Evolutionary conservation across 805 yeast species (phyloP), one percentile per base, ranked within the genome.

Genomic region (Starmerella stellata): DNA sequence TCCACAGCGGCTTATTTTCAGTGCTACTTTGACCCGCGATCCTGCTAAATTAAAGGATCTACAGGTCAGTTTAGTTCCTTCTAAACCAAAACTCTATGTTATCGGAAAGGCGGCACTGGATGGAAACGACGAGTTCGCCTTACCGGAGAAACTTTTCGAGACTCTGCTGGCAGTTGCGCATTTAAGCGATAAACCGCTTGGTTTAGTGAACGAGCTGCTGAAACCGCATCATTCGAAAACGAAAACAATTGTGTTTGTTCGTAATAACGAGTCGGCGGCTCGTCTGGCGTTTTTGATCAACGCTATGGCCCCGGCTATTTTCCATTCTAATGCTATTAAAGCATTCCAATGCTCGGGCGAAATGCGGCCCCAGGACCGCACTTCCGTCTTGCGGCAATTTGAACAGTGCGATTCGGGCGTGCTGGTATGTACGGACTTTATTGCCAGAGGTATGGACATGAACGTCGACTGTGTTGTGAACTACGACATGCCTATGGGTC

Each of bases 401-500:
- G 63, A 70, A 13, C 50, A 54, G 2, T 74, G 73, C 15, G 63
- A 67, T 1, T 60, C 72, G 35, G 61, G 65, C 32, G 52, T 82
- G 29, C 28, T 63, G 70, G 55, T 75, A 69, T 43, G 83, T 20
- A 90, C 98, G 0, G 99, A 90, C 60, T 65, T 90, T 49, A 78
- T 90, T 56, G 79, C 95, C n/a, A 74, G 99, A 60, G 99, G 99
- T 62, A 70, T 90, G 36, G 94, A 87, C 59, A 67, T 90, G 34
- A 59, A 67, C 14, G 70, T 90, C 36, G 65, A 71, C 33, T 70
- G 72, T 44, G 95, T 90, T 11, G 62, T 90, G 37, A 90, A 90
- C 58, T 90, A 90, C 57, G 96, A 90, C 53, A 57, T 83, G 39
- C 98, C 99, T 18, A 66, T 72, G 20, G 78, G 94, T 1, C 68